phyloP scores from a whole-genome alignment of 2,329 filamentous ascomycete species.

The Fusarium luffae region DNA sequence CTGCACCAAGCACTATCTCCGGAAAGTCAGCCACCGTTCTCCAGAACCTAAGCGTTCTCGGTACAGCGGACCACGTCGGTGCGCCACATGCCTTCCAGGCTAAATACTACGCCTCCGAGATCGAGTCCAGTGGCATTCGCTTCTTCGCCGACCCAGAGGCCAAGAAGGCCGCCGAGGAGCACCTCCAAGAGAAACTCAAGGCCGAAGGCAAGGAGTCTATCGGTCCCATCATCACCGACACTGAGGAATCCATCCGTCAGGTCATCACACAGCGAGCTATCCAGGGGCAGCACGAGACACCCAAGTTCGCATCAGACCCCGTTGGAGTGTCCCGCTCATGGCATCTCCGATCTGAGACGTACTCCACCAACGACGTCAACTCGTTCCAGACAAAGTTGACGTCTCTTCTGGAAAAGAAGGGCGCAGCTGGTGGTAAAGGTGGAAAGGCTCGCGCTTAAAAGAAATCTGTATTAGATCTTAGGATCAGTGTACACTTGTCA shows the following conservation, averaged over 20 bases:
- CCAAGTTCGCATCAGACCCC: constrained; percentile 49
- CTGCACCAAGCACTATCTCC: constrained; percentile 42
- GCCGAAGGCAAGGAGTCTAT: constrained; percentile 35
- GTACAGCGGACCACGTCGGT: constrained; percentile 51
- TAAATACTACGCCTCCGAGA: constrained; percentile 48
- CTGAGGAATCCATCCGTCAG: constrained; percentile 50
- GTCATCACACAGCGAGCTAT: constrained; percentile 50
- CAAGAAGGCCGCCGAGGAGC: constrained; percentile 47
- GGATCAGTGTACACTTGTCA: constrained; percentile 45
- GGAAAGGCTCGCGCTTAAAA: constrained; percentile 42
- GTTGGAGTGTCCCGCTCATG: constrained; percentile 50
- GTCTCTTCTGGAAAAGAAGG: constrained; percentile 45
- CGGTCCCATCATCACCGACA: constrained; percentile 47
- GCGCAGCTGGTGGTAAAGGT: constrained; percentile 35
- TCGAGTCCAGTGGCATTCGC: constrained; percentile 43
- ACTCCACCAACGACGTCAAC: constrained; percentile 48
- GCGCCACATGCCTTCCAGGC: constrained; percentile 46
- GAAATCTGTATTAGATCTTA: constrained; percentile 27
- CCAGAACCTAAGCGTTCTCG: constrained; percentile 52
- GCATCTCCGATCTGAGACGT: constrained; percentile 54
- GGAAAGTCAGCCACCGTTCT: constrained; percentile 51
- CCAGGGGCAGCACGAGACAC: constrained; percentile 52
- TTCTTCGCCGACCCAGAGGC: constrained; percentile 44
- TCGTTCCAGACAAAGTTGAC: constrained; percentile 55
- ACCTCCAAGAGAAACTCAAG: constrained; percentile 45